Evolutionary conservation across 257 asterid genomes (phyloP).

Genomic region (Ilex aquifolium): DNA sequence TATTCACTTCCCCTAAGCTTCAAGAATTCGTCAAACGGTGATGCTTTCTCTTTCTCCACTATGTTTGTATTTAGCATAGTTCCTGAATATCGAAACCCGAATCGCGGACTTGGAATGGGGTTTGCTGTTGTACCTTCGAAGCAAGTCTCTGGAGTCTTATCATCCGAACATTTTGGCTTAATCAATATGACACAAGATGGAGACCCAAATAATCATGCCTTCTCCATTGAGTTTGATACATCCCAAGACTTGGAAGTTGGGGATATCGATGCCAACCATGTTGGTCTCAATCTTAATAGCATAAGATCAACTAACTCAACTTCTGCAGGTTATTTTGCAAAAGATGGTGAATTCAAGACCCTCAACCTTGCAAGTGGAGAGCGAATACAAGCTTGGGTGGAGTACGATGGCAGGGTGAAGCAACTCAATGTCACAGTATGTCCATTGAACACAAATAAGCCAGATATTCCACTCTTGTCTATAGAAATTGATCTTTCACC

Average conservation of each 20-base stretch:
- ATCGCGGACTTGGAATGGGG: conserved; percentile 13
- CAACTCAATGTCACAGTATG: too few relatives aligned
- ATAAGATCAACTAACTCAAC: not conserved
- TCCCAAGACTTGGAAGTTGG: not conserved
- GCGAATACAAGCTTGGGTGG: too few relatives aligned
- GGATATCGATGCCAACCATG: conserved; percentile 23
- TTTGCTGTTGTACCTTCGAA: conserved; percentile 14
- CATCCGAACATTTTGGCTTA: conserved; percentile 10
- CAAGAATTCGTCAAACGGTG: not conserved
- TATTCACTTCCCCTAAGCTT: conserved; percentile 11
- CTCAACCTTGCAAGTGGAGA: too few relatives aligned
- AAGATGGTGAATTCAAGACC: too few relatives aligned
- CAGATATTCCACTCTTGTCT: too few relatives aligned
- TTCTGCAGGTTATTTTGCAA: too few relatives aligned
- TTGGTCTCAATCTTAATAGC: conserved; percentile 18
- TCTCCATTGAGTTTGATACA: conserved; percentile 27
- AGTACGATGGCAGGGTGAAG: too few relatives aligned
- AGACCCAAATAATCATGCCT: conserved; percentile 7
- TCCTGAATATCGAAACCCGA: conserved; percentile 1
- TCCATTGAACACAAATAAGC: too few relatives aligned
- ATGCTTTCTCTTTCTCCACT: conserved; percentile 23
- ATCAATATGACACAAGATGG: conserved; percentile 11
- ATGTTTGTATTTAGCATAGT: conserved; percentile 15
- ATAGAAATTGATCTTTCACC: too few relatives aligned
- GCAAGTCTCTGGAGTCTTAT: conserved; percentile 8